Base-by-base conservation (phyloP, 768 basidiomycete species). In the Mycena crocata region DNA sequence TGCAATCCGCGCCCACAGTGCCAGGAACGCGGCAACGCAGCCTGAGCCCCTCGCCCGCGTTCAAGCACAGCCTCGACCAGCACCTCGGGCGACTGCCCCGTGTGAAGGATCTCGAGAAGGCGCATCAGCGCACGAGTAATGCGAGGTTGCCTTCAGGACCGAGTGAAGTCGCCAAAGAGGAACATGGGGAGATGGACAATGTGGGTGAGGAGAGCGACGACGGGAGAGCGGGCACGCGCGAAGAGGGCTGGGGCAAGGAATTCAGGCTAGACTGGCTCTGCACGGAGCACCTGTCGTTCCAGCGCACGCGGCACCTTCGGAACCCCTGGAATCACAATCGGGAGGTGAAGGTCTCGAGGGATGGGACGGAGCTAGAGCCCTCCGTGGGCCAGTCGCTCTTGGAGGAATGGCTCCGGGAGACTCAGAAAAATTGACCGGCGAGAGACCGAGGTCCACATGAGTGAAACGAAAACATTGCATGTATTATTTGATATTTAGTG, bases 341-440 rank as follows among this genome's bases (percentile, higher is more conserved):
- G 49, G 90, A 93, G 72, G 85, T 93, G 48, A 92, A 93, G 81
- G 88, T 93, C 13, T 94, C 93, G 15, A 83, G 93, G 55, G 94
- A 96, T 75, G 96, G 96, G 17, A 98, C 95, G 1, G 96, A 98
- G 74, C 76, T 98, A 24, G 96, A 98, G 74, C 95, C 96, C 3
- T 73, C 74, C 1, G 86, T 93, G 17, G 93, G 93, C 28, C 84
- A 88, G 70, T 81, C 77, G 67, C 76, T 96, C 37, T 57, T 95
- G 60, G 87, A 89, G 7, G 90, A 93, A 69, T 95, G 93, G 93
- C n/a, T n/a, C n/a, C n/a, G n/a, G n/a, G n/a, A n/a, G n/a, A n/a
- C n/a, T n/a, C n/a, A n/a, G n/a, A n/a, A n/a, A n/a, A n/a, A n/a
- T n/a, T n/a, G n/a, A n/a, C n/a, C n/a, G n/a, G n/a, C n/a, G n/a